These are phyloP conservation scores for Zelopaecilomyces penicillatus DNA, from an alignment of 2,329 filamentous ascomycete species.

Conservation along the genomic window DNA sequence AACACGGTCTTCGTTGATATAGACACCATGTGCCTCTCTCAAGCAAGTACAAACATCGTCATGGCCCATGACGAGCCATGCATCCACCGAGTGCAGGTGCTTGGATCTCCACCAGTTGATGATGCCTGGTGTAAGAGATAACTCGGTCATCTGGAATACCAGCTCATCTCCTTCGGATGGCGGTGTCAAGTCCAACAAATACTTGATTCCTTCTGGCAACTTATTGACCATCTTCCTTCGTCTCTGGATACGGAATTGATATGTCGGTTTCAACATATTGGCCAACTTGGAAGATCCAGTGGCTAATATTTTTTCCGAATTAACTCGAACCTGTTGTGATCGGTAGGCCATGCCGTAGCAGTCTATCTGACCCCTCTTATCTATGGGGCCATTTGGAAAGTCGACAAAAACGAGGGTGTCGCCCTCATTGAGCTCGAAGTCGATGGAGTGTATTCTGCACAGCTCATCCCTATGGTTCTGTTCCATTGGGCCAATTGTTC, in stretches of 20 bases:
- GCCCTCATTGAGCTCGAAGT: constrained; percentile 23
- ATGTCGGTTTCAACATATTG: constrained; percentile 33
- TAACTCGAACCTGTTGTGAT: constrained; percentile 33
- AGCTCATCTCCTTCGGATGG: constrained; percentile 54
- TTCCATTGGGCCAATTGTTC: too few relatives aligned
- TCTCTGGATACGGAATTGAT: constrained; percentile 31
- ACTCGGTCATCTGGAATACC: constrained; percentile 47
- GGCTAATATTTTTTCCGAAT: constrained; percentile 36
- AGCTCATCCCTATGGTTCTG: neutral
- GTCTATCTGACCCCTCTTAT: constrained; percentile 15
- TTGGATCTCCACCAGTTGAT: constrained; percentile 43
- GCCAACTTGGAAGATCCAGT: constrained; percentile 40
- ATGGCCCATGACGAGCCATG: constrained; percentile 28
- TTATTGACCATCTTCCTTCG: constrained; percentile 26
- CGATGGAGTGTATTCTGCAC: constrained; percentile 17
- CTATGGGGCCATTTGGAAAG: constrained; percentile 19
- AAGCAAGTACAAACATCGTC: constrained; percentile 31
- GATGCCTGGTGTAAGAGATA: constrained; percentile 49
- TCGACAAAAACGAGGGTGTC: constrained; percentile 39
- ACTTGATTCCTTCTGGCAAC: constrained; percentile 40
- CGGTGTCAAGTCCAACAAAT: constrained; percentile 56
- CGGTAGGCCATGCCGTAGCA: constrained; percentile 27
- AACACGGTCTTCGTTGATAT: neutral
- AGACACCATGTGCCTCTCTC: neutral
- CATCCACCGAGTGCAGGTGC: constrained; percentile 22